Percentiles rank a stretch among this genome's conserved stretches.
These are phyloP conservation scores for Tuber brumale DNA, from an alignment of 495 filamentous ascomycete species.

Conservation along the genomic window DNA sequence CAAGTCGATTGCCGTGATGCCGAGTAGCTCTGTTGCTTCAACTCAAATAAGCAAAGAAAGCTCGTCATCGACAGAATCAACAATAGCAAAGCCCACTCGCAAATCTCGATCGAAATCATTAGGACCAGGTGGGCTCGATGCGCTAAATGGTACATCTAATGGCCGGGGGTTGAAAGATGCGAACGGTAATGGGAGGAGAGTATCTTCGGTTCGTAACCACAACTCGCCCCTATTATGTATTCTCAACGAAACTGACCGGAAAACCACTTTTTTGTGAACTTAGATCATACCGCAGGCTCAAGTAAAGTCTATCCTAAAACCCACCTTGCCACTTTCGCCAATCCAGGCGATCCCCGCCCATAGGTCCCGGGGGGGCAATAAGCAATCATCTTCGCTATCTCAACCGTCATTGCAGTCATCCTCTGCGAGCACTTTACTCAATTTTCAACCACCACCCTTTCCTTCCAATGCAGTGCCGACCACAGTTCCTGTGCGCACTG, in stretches of 20 bases:
- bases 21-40: slow-evolving; percentile 39
- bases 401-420: slow-evolving; percentile 15
- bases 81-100: slow-evolving; percentile 47
- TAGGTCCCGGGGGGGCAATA: slow-evolving; percentile 29
- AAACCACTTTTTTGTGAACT: background rate
- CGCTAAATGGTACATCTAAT: slow-evolving; percentile 45
- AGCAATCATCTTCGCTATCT: slow-evolving; percentile 31
- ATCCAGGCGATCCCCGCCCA: slow-evolving; percentile 41
- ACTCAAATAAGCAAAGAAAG: slow-evolving; percentile 43
- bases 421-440: slow-evolving; percentile 39
- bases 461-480: slow-evolving; percentile 29
- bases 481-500: slow-evolving; percentile 53
- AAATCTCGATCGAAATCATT: slow-evolving; percentile 93
- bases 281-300: slow-evolving; percentile 54
- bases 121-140: slow-evolving; percentile 81
- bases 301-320: slow-evolving; percentile 78
- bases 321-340: slow-evolving; percentile 60
- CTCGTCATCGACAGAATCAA: slow-evolving; percentile 44
- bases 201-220: slow-evolving; percentile 23
- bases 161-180: slow-evolving; percentile 51
- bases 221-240: background rate
- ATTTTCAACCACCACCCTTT: slow-evolving; percentile 42
- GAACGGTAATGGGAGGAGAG: slow-evolving; percentile 61
- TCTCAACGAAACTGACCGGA: background rate
- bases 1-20: slow-evolving; percentile 68